A percentile compares a stretch with the other conserved stretches of the same genome.
Conservation (phyloP, 2,329 filamentous ascomycete species). For the Zalaria obscura region DNA sequence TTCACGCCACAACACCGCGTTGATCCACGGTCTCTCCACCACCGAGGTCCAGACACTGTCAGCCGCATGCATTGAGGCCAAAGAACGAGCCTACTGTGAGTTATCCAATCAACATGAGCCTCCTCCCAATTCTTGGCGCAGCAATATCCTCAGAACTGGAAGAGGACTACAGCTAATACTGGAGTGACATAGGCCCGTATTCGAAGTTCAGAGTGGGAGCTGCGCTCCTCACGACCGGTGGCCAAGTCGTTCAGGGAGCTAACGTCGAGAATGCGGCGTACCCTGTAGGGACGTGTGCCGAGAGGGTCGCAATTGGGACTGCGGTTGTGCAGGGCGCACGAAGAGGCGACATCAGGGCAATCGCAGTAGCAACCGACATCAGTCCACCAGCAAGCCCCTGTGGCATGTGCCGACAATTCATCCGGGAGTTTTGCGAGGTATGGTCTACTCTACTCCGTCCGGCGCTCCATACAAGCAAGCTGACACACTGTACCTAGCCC, state of each 20-base stretch:
- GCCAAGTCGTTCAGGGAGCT: constrained; percentile 49
- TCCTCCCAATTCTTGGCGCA: background rate
- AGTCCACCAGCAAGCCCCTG: constrained; percentile 46
- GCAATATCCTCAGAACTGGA: background rate
- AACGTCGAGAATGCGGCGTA: constrained; percentile 92
- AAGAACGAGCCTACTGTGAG: constrained; percentile 66
- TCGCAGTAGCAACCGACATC: constrained; percentile 74
- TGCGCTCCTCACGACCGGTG: constrained; percentile 47
- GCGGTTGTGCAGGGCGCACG: constrained; percentile 46
- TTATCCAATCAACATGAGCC: constrained; percentile 8
- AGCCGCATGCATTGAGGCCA: constrained; percentile 52
- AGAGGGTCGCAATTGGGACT: constrained; percentile 74
- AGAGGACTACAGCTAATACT: background rate
- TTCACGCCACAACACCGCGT: constrained; percentile 22
- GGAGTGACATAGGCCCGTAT: constrained; percentile 49
- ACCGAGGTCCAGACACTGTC: constrained; percentile 53
- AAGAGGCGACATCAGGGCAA: constrained; percentile 50
- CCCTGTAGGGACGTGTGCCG: constrained; percentile 89
- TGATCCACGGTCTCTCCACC: constrained; percentile 40
- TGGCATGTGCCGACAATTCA: constrained; percentile 88
- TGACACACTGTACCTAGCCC: constrained; percentile 17
- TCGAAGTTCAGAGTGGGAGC: constrained; percentile 85
- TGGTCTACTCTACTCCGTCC: constrained; percentile 6
- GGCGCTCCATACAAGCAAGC: background rate
- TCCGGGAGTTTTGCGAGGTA: constrained; percentile 33